These are phyloP conservation scores for Russula ochroleuca DNA, from an alignment of 768 basidiomycete genomes.

Conservation along the genomic window DNA sequence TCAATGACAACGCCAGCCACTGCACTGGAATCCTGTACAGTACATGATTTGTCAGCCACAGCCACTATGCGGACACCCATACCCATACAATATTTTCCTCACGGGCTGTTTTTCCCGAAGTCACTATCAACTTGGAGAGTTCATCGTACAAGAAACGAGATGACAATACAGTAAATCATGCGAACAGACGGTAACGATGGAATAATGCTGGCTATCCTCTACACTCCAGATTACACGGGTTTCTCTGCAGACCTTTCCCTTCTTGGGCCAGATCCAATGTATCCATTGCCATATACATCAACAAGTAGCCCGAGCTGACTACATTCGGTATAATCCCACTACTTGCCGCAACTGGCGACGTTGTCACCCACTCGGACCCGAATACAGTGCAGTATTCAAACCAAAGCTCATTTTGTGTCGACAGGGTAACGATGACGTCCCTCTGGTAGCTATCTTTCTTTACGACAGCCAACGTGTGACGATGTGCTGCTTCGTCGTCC, in stretches of 20 bases:
- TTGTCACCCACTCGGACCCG: neutral
- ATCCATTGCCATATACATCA: neutral
- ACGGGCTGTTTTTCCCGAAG: neutral
- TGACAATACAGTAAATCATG: too few relatives aligned
- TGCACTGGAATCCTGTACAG: neutral
- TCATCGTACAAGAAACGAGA: neutral
- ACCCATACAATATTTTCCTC: neutral
- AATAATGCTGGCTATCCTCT: neutral
- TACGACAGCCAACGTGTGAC: neutral
- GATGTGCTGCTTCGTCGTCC: neutral
- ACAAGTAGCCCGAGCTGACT: neutral
- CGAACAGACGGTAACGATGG: too few relatives aligned
- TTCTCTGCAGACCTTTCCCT: neutral
- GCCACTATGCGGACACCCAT: neutral
- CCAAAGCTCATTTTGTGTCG: neutral
- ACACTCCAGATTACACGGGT: neutral
- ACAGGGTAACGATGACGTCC: neutral
- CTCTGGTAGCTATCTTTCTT: neutral
- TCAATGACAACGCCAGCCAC: too few relatives aligned
- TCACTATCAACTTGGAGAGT: neutral
- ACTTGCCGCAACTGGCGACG: neutral
- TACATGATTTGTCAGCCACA: neutral
- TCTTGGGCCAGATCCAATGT: too few relatives aligned
- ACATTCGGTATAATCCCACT: neutral
- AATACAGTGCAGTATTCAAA: neutral